Conservation (phyloP, 495 filamentous ascomycete genomes). For the Cercophora samala region DNA sequence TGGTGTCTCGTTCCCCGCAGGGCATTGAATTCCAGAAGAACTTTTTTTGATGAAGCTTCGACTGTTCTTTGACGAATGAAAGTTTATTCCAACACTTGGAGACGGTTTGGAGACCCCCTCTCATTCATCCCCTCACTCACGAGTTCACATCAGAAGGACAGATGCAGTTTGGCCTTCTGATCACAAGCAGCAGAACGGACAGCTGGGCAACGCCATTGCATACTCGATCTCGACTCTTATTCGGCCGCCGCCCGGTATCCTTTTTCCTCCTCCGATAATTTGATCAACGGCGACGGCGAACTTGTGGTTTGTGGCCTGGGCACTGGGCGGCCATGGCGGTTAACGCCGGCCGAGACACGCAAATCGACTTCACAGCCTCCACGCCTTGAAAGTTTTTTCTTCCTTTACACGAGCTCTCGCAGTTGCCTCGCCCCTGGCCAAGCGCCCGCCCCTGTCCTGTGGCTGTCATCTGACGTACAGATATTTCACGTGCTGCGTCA, state of each 20-base stretch:
- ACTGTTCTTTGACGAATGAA: not conserved
- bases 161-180: not conserved
- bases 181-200: not conserved
- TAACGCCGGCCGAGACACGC: not conserved
- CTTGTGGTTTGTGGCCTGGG: constrained; percentile 3
- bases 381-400: not conserved
- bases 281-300: not conserved
- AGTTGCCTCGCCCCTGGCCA: not conserved
- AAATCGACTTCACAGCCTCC: not conserved
- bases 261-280: not conserved
- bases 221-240: not conserved
- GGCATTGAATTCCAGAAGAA: not conserved
- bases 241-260: not conserved
- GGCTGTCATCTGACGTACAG: not conserved
- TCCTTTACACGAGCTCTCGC: not conserved
- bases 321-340: not conserved
- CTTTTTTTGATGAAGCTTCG: not conserved
- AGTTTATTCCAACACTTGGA: too few relatives aligned
- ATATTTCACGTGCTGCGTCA: constrained; percentile 2
- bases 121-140: not conserved
- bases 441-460: not conserved
- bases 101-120: not conserved
- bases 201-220: not conserved
- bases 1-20: not conserved
- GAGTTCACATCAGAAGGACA: constrained; percentile 2